Conservation (phyloP, 2,329 filamentous ascomycete genomes). For the Byssothecium circinans region DNA sequence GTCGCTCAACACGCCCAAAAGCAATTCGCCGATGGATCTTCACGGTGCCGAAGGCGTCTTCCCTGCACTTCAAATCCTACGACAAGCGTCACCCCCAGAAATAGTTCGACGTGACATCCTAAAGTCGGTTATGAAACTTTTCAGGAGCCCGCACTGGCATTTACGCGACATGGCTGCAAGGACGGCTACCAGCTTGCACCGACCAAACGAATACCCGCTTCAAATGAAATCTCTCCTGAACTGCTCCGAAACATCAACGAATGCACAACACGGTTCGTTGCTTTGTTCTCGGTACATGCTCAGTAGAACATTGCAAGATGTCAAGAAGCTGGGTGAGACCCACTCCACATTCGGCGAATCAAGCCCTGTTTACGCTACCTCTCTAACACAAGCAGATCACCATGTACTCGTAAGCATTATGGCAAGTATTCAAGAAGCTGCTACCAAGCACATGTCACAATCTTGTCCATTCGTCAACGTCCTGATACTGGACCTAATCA, state of each 20-base stretch:
- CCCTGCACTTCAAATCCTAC: conserved; percentile 78
- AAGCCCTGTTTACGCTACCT: background rate
- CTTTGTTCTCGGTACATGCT: conserved; percentile 37
- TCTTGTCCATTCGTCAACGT: conserved; percentile 39
- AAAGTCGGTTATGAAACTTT: conserved; percentile 61
- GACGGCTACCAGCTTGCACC: conserved; percentile 55
- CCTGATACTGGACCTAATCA: conserved; percentile 42
- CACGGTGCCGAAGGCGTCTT: conserved; percentile 68
- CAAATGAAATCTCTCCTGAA: conserved; percentile 24
- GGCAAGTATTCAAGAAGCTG: background rate
- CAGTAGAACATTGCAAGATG: conserved; percentile 22
- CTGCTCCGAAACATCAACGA: conserved; percentile 15
- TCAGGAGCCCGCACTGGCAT: conserved; percentile 75
- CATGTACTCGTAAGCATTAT: background rate
- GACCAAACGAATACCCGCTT: conserved; percentile 24
- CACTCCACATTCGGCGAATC: background rate
- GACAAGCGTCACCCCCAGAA: conserved; percentile 68
- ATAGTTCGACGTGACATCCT: conserved; percentile 59
- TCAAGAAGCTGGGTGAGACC: conserved; percentile 15
- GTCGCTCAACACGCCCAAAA: conserved; percentile 24
- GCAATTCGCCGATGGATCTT: conserved; percentile 34
- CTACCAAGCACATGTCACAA: conserved; percentile 11
- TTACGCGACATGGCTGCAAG: conserved; percentile 78
- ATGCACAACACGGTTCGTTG: conserved; percentile 36
- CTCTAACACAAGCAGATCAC: background rate